Base-by-base conservation (phyloP, 2,329 filamentous ascomycete genomes). In the Trichoderma oligosporum region DNA sequence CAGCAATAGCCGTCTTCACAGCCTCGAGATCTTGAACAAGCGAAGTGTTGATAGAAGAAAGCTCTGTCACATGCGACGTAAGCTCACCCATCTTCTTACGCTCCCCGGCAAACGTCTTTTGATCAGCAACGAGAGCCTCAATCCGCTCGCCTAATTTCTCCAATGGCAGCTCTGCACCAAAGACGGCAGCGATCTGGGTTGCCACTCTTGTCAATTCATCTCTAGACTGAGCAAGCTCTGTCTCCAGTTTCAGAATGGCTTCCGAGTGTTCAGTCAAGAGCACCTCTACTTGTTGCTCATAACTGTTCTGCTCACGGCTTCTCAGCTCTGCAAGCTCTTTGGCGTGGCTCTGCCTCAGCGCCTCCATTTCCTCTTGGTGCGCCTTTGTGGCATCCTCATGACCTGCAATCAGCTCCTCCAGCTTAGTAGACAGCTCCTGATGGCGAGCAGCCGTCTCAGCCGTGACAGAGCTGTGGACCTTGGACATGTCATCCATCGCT, bases 121-220 rank as follows among this genome's bases (percentile, higher is more conserved):
- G 82, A 59, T 83, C 77, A 1, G 77, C 76, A 39, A 82, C 71
- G 22, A 88, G 74, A 25, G 80, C 74, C 7, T 79, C 74, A 60
- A 87, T 85, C 51, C 82, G 79, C 57, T 85, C 81, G 4, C 82
- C 79, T 16, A 92, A 75, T 70, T 86, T 83, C 57, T 87, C 84
- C n/a, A 87, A 78, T 66, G 84, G 85, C 42, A 85, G 82, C 20
- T 88, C 81, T 12, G 88, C 66, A 12, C 85, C 76, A 60, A 85
- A 71, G 41, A 84, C 77, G 68, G 78, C 76, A 57, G 84, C 76
- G 51, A 90, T 82, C 63, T 85, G 82, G 2, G 79, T 79, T 16
- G 86, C 83, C 41, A 88, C 77, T 66, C 82, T 84, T 66, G 80
- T 79, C 41, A 90, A 74, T 56, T 87, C 82, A 52, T 88, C 82